Conservation (phyloP, 768 basidiomycete genomes). For the Naganishia randhawae region DNA sequence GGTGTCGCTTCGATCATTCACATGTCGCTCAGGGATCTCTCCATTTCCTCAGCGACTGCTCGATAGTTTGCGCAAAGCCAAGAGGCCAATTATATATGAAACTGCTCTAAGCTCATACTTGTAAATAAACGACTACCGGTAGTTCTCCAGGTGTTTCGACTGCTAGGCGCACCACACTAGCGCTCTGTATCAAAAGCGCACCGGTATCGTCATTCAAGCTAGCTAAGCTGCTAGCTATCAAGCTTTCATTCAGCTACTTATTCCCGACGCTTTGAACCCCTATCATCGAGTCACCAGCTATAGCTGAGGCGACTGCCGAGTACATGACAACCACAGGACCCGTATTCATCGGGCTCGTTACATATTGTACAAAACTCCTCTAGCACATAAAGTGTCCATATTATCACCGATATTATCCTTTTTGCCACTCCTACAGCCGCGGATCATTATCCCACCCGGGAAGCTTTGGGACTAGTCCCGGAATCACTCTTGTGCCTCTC, state of each 20-base stretch:
- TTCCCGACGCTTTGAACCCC: no score
- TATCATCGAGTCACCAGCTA: no score
- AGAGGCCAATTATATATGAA: not conserved
- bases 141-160: not conserved
- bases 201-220: not conserved
- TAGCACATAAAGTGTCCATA: conserved; percentile 2
- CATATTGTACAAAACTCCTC: not conserved
- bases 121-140: no score
- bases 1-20: no score
- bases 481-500: no score
- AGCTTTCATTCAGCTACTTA: no score
- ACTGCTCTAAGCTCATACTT: no score
- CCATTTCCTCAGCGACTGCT: not conserved
- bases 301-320: not conserved
- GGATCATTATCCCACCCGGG: not conserved
- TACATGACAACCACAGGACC: not conserved
- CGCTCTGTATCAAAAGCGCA: not conserved
- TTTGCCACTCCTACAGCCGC: not conserved
- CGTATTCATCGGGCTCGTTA: not conserved
- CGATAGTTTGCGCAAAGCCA: no score
- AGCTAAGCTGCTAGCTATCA: not conserved
- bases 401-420: not conserved
- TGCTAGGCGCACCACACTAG: not conserved
- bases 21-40: no score
- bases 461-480: not conserved